Conservation (phyloP, 768 basidiomycete genomes). For the Lactifluus subvellereus region DNA sequence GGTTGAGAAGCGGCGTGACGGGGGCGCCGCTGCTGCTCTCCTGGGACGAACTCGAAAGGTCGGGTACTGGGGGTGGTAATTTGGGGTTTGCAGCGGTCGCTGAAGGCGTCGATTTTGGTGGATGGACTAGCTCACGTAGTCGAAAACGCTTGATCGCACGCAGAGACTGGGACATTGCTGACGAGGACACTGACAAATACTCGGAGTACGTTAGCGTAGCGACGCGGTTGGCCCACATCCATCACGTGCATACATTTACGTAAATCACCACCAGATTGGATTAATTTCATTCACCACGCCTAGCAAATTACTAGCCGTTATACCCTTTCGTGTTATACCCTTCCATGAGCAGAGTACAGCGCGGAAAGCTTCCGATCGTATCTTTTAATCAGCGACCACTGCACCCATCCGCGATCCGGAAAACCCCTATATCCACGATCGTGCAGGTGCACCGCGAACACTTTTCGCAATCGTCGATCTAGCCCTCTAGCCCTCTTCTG, state of each 20-base stretch:
- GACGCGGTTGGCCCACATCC: neutral
- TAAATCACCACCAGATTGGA: neutral
- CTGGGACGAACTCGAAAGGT: slow-evolving; percentile 7
- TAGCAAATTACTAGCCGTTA: no score
- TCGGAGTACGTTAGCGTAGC: no score
- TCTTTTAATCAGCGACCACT: slow-evolving; percentile 60
- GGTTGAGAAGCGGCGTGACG: slow-evolving; percentile 39
- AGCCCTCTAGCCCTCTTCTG: slow-evolving; percentile 55
- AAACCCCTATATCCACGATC: slow-evolving; percentile 92
- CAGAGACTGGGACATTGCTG: slow-evolving; percentile 24
- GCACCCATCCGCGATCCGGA: slow-evolving; percentile 80
- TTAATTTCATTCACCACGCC: neutral
- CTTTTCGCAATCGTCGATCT: slow-evolving; percentile 54
- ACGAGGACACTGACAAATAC: no score
- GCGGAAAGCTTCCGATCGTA: slow-evolving; percentile 42
- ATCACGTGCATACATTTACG: slow-evolving; percentile 11
- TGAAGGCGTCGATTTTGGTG: slow-evolving; percentile 34
- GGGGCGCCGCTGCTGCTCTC: slow-evolving; percentile 5
- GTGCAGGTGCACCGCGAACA: slow-evolving; percentile 85
- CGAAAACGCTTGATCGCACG: slow-evolving; percentile 43
- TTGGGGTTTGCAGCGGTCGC: slow-evolving; percentile 26
- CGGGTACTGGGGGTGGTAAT: slow-evolving; percentile 24
- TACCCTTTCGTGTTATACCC: no score
- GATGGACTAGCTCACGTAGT: slow-evolving; percentile 38
- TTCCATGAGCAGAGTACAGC: no score